Base-by-base conservation (phyloP, 1,139 yeast species). In the Saccharomycopsis crataegensis region DNA sequence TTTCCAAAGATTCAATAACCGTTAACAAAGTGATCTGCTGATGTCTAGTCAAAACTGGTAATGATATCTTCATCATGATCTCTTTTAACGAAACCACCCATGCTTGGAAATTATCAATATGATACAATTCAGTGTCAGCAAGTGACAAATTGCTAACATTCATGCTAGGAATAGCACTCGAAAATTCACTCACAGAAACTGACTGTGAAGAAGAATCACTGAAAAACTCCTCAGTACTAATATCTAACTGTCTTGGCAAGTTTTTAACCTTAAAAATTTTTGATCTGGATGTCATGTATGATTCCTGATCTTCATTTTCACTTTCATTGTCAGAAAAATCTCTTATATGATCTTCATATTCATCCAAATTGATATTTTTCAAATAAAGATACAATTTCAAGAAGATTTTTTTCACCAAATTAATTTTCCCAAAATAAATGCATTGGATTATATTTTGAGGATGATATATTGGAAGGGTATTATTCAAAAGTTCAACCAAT, bases 381-480 rank as follows among this genome's bases (percentile, higher is more conserved):
- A 56, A 41, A 43, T 48, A 47, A 4, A 51, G 37, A 34, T 80
- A 79, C 46, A 91, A 69, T 16, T 73, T 69, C 5, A 78, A 70
- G 32, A 91, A 63, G 1, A 91, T 74, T 43, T 73, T 76, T 58
- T 81, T 76, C 1, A 83, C 94, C 4, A 82, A 64, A 5, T 70
- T 69, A 9, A 77, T 61, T 60, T 85, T 82, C 40, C 82, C 84
- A 62, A 81, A 78, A 62, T 85, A 83, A 16, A 91, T 67, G 3
- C 85, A 73, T 65, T 91, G 97, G 50, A 90, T 84, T 45, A 93
- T 70, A 57, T 89, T 77, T 66, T 90, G 96, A 0, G 99, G 99
- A 64, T 93, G 98, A 62, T 87, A 93, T 1, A 90, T 70, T 0
- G 98, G 97, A 40, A 93, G 67, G 0, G 96, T 94, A 34, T 97